Percentiles rank a stretch among this genome's conserved stretches.
Evolutionary conservation across 1,284 basidiomycete genomes (phyloP).

Genomic region (Ceratobasidium sp.): DNA sequence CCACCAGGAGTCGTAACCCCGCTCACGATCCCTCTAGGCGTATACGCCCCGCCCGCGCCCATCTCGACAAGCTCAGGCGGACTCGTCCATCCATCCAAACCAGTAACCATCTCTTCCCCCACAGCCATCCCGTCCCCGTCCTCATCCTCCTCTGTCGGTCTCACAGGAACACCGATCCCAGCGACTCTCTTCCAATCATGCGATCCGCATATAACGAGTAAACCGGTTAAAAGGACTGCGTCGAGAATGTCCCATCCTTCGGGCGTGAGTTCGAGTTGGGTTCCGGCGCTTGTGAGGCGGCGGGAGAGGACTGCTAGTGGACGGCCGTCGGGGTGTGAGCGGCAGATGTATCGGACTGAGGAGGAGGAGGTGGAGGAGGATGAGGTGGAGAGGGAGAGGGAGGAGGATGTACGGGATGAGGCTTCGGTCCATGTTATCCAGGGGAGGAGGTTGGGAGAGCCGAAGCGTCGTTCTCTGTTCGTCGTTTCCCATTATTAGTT

Average conservation of each 20-base stretch:
- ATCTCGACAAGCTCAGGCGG: slow-evolving; percentile 40
- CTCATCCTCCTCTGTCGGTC: not conserved
- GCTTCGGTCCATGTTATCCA: slow-evolving; percentile 38
- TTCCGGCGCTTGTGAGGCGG: slow-evolving; percentile 34
- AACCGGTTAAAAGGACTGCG: slow-evolving; percentile 21
- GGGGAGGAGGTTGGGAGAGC: slow-evolving; percentile 35
- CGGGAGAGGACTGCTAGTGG: slow-evolving; percentile 41
- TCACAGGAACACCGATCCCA: slow-evolving; percentile 37
- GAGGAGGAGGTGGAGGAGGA: slow-evolving; percentile 14
- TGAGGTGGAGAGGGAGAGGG: slow-evolving; percentile 20
- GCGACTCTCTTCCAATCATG: slow-evolving; percentile 40
- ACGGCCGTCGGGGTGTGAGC: slow-evolving; percentile 38
- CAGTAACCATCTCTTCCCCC: slow-evolving; percentile 41
- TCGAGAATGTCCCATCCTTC: slow-evolving; percentile 44
- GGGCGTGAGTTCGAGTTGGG: slow-evolving; percentile 42
- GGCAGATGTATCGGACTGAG: slow-evolving; percentile 33
- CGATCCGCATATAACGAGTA: slow-evolving; percentile 41
- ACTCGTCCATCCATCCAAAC: slow-evolving; percentile 38
- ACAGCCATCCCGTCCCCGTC: slow-evolving; percentile 34
- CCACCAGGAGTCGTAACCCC: slow-evolving; percentile 2
- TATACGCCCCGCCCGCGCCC: slow-evolving; percentile 13
- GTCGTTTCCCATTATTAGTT: not conserved
- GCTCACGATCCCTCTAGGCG: not conserved
- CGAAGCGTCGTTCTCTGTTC: slow-evolving; percentile 41
- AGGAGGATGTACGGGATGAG: slow-evolving; percentile 20